Evolutionary conservation across 495 filamentous ascomycete species (phyloP), one percentile per base, ranked within the genome.

Genomic region (Penicillium riverlandense): DNA sequence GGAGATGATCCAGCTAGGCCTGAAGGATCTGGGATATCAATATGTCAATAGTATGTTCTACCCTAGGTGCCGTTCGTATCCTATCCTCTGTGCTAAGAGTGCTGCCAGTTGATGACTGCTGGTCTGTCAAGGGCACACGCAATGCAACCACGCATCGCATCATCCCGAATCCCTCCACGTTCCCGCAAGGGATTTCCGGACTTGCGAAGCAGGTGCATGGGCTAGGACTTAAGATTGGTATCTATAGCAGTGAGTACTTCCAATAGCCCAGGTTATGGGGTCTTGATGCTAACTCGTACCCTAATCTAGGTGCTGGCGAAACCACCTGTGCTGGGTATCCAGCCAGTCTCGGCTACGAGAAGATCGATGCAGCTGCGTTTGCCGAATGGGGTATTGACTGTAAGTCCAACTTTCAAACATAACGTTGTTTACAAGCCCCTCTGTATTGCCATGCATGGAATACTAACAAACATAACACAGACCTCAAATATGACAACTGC

Each of bases 401-500:
- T 69, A 52, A 42, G 67, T 62, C 31, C 12, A 22, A 6, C 22
- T 22, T 22, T 22, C 22, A 6, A 22, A 3, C 22, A 2, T 6
- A 22, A 22, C 4, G 22, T 22, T 3, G 22, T 22, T 22, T 22
- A 22, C 22, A 22, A 22, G 0, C 2, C 22, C 22, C 4, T 22
- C 22, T 22, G 22, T 22, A 22, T 0, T 22, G 22, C 22, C 2
- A 22, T 22, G 22, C 22, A 22, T 3, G 22, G 22, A 22, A 22
- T 22, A 22, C 22, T 15, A 8, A 48, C 40, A 37, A 11, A 45
- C n/a, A 16, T 8, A 33, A n/a, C 31, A 2, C 30, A 76, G 73
- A 85, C 46, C 62, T 84, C 29, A 86, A 88, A 62, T 86, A 87
- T 48, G 84, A 88, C 58, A 86, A 85, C 63, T 87, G 84, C 61